phyloP scores from a whole-genome alignment of 768 basidiomycete genomes.

The Rhodotorula diobovata region DNA sequence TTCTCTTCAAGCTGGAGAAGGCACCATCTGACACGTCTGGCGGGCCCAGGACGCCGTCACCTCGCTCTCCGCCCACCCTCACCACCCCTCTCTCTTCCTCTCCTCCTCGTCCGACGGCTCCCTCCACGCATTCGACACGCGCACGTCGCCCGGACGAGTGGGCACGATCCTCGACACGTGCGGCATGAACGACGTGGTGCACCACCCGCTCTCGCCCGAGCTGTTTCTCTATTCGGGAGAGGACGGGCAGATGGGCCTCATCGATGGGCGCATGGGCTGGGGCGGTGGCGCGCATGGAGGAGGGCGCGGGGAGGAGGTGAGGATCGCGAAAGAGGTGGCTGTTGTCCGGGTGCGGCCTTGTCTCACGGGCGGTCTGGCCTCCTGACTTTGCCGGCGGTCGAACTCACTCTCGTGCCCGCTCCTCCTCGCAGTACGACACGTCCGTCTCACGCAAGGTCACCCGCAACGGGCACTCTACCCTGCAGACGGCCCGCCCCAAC shows the following conservation, averaged over 20 bases:
- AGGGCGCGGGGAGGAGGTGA: too few relatives aligned
- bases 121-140: slow-evolving; percentile 14
- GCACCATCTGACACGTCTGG: background rate
- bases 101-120: slow-evolving; percentile 29
- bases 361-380: too few relatives aligned
- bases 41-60: slow-evolving; percentile 16
- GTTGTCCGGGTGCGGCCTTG: slow-evolving; percentile 2
- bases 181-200: slow-evolving; percentile 19
- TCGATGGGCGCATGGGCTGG: slow-evolving; percentile 33
- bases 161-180: slow-evolving; percentile 8
- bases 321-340: slow-evolving; percentile 1
- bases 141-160: background rate
- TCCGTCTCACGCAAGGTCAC: background rate
- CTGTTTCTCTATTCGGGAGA: slow-evolving; percentile 23
- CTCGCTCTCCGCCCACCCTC: slow-evolving; percentile 16
- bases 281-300: background rate
- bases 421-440: background rate
- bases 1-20: background rate
- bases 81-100: slow-evolving; percentile 24
- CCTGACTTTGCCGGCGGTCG: background rate
- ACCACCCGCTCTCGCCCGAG: slow-evolving; percentile 22
- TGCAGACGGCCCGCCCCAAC: background rate
- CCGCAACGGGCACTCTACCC: background rate
- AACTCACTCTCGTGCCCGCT: background rate
- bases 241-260: slow-evolving; percentile 2